Percentiles rank a stretch among this genome's conserved stretches.
Conservation (phyloP, 257 asterid genomes). For the Solanum etuberosum region DNA sequence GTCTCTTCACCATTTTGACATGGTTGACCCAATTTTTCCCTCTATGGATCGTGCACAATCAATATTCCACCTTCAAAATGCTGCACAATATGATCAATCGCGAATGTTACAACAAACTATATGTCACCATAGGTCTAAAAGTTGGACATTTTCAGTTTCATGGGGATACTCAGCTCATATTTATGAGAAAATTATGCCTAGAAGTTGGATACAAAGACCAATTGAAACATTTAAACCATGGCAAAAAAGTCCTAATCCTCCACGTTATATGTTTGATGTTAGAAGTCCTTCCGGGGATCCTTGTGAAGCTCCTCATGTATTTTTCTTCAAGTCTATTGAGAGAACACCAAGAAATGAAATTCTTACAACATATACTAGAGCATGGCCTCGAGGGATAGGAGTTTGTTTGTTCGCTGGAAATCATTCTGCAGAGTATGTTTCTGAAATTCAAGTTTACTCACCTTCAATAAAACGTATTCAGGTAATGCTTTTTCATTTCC, state of each 20-base stretch:
- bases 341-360: conserved; percentile 4
- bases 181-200: conserved; percentile 21
- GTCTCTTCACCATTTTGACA: conserved; percentile 33
- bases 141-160: conserved; percentile 31
- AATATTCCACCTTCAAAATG: conserved; percentile 19
- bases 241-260: conserved; percentile 14
- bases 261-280: conserved; percentile 52
- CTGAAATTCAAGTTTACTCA: conserved; percentile 26
- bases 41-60: conserved; percentile 9
- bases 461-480: conserved; percentile 15
- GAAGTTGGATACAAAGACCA: conserved; percentile 30
- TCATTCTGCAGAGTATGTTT: conserved; percentile 31
- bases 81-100: conserved; percentile 25
- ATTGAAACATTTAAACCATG: conserved; percentile 48
- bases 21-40: conserved; percentile 25
- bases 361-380: conserved; percentile 12
- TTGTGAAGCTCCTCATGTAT: conserved; percentile 51
- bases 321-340: conserved; percentile 19
- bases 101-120: conserved; percentile 33
- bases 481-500: conserved; percentile 8
- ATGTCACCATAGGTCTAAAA: conserved; percentile 14
- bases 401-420: conserved; percentile 25
- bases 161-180: conserved; percentile 39
- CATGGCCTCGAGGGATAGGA: conserved; percentile 18
- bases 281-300: conserved; percentile 21